Percentiles rank a stretch among this genome's conserved stretches.
Evolutionary conservation across 768 basidiomycete species (phyloP).

Genomic region (Lentinula sp.): DNA sequence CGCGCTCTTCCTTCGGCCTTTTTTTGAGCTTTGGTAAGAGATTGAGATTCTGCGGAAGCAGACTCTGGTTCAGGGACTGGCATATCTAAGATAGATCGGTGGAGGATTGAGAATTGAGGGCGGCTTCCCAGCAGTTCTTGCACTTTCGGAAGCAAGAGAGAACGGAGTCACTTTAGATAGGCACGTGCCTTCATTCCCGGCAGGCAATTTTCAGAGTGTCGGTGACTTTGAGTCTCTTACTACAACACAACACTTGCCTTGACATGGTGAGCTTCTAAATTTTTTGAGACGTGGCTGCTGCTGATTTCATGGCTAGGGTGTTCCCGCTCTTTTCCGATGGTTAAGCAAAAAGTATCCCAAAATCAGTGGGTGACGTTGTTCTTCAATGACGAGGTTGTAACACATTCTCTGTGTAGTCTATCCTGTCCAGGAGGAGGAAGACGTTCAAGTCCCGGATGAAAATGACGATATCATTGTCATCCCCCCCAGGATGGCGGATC

Average conservation of each 20-base stretch:
- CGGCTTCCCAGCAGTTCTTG: not conserved
- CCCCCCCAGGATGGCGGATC: constrained; percentile 69
- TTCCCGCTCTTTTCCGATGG: constrained; percentile 97
- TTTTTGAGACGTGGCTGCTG: not conserved
- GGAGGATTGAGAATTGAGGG: not conserved
- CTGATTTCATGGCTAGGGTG: constrained; percentile 55
- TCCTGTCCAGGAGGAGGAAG: constrained; percentile 83
- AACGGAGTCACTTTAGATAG: not conserved
- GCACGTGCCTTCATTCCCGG: not conserved
- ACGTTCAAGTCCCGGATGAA: constrained; percentile 57
- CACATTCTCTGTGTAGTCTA: constrained; percentile 36
- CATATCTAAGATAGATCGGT: not conserved
- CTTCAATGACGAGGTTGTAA: not conserved
- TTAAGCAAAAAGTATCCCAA: constrained; percentile 98
- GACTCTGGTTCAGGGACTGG: not conserved
- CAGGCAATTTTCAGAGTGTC: not conserved
- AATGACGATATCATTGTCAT: constrained; percentile 63
- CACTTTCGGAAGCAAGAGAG: not conserved
- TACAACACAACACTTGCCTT: not conserved
- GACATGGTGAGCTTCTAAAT: not conserved
- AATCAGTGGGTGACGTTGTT: constrained; percentile 56
- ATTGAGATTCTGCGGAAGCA: constrained; percentile 12
- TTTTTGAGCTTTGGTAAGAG: constrained; percentile 67
- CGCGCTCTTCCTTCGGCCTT: constrained; percentile 77
- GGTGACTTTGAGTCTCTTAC: not conserved